Conservation (phyloP, 108 stramenopile genomes). For the Skeletonema menzelii region DNA sequence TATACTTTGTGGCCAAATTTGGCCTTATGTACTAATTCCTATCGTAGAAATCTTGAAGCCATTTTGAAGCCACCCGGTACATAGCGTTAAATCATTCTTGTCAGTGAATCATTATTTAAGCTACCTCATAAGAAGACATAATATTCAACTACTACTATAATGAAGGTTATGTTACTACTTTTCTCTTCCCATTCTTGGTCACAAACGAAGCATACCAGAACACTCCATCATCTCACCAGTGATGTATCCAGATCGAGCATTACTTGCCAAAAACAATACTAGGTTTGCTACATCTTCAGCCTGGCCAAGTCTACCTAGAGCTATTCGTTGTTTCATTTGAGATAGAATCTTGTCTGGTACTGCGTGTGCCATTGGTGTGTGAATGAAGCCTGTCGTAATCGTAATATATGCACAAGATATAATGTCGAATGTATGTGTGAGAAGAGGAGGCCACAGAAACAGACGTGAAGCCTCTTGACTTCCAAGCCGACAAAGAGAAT, state of each 20-base stretch:
- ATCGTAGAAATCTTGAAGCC: no score
- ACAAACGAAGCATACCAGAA: conserved; percentile 71
- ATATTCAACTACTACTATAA: no score
- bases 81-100: no score
- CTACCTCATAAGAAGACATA: no score
- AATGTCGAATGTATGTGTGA: background rate
- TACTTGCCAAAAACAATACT: conserved; percentile 59
- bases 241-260: conserved; percentile 62
- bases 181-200: background rate
- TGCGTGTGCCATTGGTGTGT: conserved; percentile 72
- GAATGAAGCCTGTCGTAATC: conserved; percentile 74
- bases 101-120: no score
- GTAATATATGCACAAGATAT: background rate
- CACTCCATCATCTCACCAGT: conserved; percentile 71
- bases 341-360: conserved; percentile 57
- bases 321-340: conserved; percentile 53
- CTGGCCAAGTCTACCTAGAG: conserved; percentile 58
- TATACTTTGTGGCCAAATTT: no score
- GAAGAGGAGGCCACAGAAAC: background rate
- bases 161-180: no score
- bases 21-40: no score
- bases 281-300: conserved; percentile 69
- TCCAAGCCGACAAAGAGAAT: no score
- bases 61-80: no score
- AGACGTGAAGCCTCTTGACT: no score